phyloP scores from a whole-genome alignment of 2,329 filamentous ascomycete species.

The Ophiostoma perfectum region DNA sequence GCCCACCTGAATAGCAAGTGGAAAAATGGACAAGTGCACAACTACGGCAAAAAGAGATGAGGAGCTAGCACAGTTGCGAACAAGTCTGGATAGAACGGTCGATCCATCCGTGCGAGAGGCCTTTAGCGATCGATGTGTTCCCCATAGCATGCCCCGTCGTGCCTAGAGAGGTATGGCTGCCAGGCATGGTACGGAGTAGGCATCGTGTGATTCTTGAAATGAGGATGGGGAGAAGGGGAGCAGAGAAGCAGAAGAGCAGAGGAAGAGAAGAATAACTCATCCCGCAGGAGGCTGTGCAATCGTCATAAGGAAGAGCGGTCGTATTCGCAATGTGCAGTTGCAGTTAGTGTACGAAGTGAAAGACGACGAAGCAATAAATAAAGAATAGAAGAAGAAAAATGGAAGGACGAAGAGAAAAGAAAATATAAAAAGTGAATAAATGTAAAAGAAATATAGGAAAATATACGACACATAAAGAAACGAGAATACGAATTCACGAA shows the following conservation, averaged over 20 bases:
- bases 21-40: background rate
- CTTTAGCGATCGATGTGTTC: background rate
- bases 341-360: no score
- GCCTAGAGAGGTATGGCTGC: background rate
- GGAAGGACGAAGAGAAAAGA: background rate
- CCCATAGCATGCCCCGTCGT: background rate
- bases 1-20: background rate
- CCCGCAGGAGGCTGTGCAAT: no score
- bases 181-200: no score
- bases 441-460: no score
- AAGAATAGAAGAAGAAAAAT: no score
- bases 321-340: no score
- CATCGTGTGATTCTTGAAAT: background rate
- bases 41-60: background rate
- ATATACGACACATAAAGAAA: no score
- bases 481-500: no score
- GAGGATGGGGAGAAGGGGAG: background rate
- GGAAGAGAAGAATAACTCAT: no score
- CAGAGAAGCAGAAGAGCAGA: background rate
- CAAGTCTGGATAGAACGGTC: background rate
- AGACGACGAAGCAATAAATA: no score
- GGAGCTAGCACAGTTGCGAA: background rate
- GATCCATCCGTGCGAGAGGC: background rate
- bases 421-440: no score
- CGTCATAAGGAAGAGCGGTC: no score